phyloP scores from a whole-genome alignment of 2,329 filamentous ascomycete genomes.

The Exophiala bonariae region DNA sequence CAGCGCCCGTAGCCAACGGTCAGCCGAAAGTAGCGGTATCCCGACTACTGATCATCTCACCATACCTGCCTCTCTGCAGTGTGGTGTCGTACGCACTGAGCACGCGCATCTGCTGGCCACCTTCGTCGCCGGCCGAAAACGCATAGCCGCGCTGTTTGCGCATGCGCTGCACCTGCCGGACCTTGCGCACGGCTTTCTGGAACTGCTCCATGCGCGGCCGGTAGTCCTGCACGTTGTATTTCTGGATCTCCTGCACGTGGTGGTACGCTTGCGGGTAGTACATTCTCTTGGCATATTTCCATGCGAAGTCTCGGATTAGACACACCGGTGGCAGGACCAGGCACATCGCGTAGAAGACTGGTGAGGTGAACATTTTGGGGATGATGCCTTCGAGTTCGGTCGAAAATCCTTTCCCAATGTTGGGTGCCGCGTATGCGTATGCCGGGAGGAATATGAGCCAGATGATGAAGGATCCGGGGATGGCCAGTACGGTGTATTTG shows the following conservation, averaged over 20 bases:
- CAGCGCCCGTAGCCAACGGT: background rate
- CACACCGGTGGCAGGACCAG: constrained; percentile 77
- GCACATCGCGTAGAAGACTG: constrained; percentile 90
- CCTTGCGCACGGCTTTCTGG: constrained; percentile 98
- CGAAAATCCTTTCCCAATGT: constrained; percentile 71
- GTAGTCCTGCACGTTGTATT: constrained; percentile 99
- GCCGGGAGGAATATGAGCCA: constrained; percentile 89
- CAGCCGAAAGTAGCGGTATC: constrained; percentile 1
- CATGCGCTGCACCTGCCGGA: constrained; percentile 97
- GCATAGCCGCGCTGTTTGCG: constrained; percentile 98
- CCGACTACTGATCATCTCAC: constrained; percentile 75
- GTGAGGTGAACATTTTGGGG: constrained; percentile 74
- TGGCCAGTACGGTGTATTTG: constrained; percentile 94
- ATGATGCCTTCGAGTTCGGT: constrained; percentile 83
- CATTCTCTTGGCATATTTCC: constrained; percentile 98
- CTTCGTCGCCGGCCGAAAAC: constrained; percentile 96
- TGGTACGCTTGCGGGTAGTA: constrained; percentile 95
- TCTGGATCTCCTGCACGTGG: constrained; percentile 98
- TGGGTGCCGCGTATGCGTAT: constrained; percentile 84
- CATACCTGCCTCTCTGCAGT: constrained; percentile 83
- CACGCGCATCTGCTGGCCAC: constrained; percentile 75
- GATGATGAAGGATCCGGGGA: constrained; percentile 86
- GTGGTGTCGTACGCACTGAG: constrained; percentile 98
- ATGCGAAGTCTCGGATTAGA: constrained; percentile 83
- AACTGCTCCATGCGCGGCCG: constrained; percentile 98